A percentile compares a stretch with the other conserved stretches of the same genome.
phyloP scores from a whole-genome alignment of 305 asterid species.

The Fraxinus floribunda region DNA sequence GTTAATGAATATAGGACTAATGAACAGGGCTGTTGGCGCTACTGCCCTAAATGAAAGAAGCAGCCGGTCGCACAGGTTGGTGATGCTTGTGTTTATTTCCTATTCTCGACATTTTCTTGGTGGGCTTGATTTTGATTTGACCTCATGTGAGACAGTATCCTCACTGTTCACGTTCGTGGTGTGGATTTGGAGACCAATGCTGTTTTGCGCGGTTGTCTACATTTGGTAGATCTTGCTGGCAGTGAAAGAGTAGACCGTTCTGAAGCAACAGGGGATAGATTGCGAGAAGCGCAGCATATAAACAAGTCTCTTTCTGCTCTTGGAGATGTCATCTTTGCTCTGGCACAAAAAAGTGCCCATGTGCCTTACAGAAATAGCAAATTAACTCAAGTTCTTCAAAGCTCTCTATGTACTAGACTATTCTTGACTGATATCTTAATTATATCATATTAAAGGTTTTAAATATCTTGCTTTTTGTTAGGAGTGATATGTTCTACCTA shows the following conservation, averaged over 20 bases:
- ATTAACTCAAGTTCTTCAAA: slow-evolving; percentile 59
- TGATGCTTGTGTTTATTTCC: not conserved
- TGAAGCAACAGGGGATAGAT: slow-evolving; percentile 93
- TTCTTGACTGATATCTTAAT: slow-evolving; percentile 7
- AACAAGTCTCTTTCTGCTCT: slow-evolving; percentile 92
- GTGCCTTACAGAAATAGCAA: slow-evolving; percentile 61
- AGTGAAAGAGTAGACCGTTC: slow-evolving; percentile 96
- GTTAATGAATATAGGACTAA: slow-evolving; percentile 76
- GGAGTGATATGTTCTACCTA: not conserved
- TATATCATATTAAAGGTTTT: slow-evolving; percentile 1
- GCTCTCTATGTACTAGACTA: slow-evolving; percentile 46
- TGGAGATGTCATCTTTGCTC: slow-evolving; percentile 80
- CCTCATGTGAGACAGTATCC: slow-evolving; percentile 52
- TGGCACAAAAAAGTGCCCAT: slow-evolving; percentile 54
- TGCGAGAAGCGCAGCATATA: slow-evolving; percentile 91
- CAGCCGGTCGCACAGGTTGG: slow-evolving; percentile 93
- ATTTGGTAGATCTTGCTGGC: slow-evolving; percentile 97
- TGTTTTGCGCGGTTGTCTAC: slow-evolving; percentile 81
- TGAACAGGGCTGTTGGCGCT: slow-evolving; percentile 88
- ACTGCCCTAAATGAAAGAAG: slow-evolving; percentile 96
- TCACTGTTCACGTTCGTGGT: slow-evolving; percentile 91
- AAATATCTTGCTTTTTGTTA: not conserved
- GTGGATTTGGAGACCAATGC: slow-evolving; percentile 72
- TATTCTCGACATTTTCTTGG: slow-evolving; percentile 15
- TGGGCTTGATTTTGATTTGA: slow-evolving; percentile 23